phyloP scores from a whole-genome alignment of 768 basidiomycete genomes.

The Boletus subparvulus region DNA sequence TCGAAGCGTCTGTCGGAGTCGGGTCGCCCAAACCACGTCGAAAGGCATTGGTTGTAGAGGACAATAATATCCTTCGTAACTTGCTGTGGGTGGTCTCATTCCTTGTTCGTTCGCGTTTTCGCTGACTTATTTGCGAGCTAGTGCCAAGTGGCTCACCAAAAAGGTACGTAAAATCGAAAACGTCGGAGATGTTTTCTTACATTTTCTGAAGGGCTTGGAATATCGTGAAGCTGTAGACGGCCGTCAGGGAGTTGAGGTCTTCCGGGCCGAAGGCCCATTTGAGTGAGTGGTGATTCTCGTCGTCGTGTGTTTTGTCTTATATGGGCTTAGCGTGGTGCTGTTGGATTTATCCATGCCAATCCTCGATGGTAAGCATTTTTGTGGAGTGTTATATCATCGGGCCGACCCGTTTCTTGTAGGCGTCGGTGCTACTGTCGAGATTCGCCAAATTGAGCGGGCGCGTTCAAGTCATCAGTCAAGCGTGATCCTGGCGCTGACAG shows the following conservation, averaged over 20 bases:
- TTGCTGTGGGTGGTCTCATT: conserved; percentile 61
- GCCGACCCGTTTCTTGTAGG: conserved; percentile 41
- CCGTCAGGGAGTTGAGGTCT: conserved; percentile 77
- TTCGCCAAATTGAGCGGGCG: conserved; percentile 68
- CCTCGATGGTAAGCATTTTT: conserved; percentile 65
- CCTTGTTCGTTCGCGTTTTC: conserved; percentile 2
- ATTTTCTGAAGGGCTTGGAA: conserved; percentile 56
- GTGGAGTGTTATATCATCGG: background rate
- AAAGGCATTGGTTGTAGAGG: conserved; percentile 84
- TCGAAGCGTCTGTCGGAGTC: conserved; percentile 63
- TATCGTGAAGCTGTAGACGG: conserved; percentile 82
- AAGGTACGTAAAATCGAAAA: conserved; percentile 36
- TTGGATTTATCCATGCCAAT: conserved; percentile 92
- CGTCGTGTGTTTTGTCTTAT: background rate
- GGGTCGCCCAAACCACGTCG: conserved; percentile 45
- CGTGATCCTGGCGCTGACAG: conserved; percentile 85
- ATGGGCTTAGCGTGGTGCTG: conserved; percentile 65
- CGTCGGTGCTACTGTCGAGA: conserved; percentile 78
- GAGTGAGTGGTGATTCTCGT: conserved; percentile 56
- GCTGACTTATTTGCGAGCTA: conserved; percentile 20
- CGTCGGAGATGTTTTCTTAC: conserved; percentile 1
- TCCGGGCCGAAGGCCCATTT: conserved; percentile 71
- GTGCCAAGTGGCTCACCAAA: conserved; percentile 64
- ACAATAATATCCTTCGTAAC: conserved; percentile 81
- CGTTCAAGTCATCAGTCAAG: conserved; percentile 35